Base-by-base conservation (phyloP, 768 basidiomycete genomes). In the Crucibulum laeve region DNA sequence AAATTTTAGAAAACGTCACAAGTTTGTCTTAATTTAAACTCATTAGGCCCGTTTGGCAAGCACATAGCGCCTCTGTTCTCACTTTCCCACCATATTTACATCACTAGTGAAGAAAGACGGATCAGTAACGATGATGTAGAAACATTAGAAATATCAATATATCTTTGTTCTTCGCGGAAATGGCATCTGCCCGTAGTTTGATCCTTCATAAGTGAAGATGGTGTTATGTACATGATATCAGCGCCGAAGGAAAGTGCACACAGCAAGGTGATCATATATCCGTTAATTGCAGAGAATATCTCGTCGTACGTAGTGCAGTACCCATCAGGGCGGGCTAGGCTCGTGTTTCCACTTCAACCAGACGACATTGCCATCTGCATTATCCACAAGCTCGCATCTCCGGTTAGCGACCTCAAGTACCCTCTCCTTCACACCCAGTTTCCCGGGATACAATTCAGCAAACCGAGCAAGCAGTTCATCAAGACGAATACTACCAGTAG, bases 401-500 rank as follows among this genome's bases (percentile, higher is more conserved):
- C 91, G 82, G 44, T 68, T 56, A 10, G 87, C 74, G 37, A 96
- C 80, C 50, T 93, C 91, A 25, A 77, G 50, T 17, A 95, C 70
- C 65, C 93, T 96, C 54, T 83, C 82, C 53, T 63, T 69, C 2
- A 90, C 79, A 21, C 88, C 90, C 36, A 68, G 57, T 63, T 80
- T 80, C 22, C 75, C 69, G 49, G 64, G 56, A 23, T 72, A 70
- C 38, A 74, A 48, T 22, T 69, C 62, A 30, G 72, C 63, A 48
- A 82, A 82, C 55, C 73, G 73, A 19, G 70, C 62, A 4, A 89
- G 53, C 34, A 93, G 60, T 53, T 92, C 88, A 25, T 79, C 69
- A 42, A 77, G 58, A 5, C 73, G 83, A 21, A 87, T 52, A 15
- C 79, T 79, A 48, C 77, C 79, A 18, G 71, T 73, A 15, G 82